A percentile compares a stretch with the other conserved stretches of the same genome.
Evolutionary conservation across 2,329 filamentous ascomycete species (phyloP).

Genomic region (Sclerotinia spermophila): DNA sequence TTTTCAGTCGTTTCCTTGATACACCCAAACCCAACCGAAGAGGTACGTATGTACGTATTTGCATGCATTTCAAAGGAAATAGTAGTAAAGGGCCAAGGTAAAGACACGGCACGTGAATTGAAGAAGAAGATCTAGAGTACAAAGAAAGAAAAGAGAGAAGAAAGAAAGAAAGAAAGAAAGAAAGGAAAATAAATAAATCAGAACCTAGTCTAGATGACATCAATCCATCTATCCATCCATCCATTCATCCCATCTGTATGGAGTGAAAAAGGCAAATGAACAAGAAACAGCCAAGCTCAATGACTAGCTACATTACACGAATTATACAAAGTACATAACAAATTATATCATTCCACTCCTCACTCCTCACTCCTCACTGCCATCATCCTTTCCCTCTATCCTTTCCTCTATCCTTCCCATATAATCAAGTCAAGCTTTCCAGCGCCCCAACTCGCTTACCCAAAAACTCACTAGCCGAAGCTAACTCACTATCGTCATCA

Average conservation of each 20-base stretch:
- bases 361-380: too few species aligned
- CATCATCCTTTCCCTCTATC: not conserved
- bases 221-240: not conserved
- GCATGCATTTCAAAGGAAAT: not conserved
- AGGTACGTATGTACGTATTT: too few species aligned
- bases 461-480: not conserved
- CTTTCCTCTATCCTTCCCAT: not conserved
- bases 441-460: not conserved
- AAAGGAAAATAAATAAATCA: not conserved
- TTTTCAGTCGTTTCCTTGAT: not conserved
- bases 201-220: not conserved
- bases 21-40: too few species aligned
- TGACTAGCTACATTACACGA: not conserved
- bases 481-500: not conserved
- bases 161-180: too few species aligned
- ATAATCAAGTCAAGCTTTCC: not conserved
- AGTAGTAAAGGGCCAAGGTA: not conserved
- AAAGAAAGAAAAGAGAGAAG: too few species aligned
- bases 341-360: too few species aligned
- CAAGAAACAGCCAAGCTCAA: not conserved
- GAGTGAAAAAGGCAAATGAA: not conserved
- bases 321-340: not conserved
- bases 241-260: not conserved
- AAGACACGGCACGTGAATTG: not conserved
- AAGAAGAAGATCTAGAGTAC: too few species aligned